Percentiles rank a stretch among this genome's conserved stretches.
Conservation (phyloP, 441 rosid species). For the Syzygium malaccense region DNA sequence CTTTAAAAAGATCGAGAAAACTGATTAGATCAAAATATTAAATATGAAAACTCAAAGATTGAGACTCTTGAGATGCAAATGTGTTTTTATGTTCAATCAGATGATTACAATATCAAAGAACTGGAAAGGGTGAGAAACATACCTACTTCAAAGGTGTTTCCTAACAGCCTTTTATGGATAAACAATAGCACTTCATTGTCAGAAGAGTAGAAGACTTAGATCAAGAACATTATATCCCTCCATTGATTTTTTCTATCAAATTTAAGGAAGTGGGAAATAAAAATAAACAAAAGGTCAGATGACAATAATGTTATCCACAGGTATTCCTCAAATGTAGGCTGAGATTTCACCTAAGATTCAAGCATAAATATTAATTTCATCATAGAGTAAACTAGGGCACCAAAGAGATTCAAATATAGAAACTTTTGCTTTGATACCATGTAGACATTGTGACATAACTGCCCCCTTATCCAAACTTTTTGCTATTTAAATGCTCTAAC, state of each 20-base stretch:
- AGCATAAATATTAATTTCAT: not conserved
- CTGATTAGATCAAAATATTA: not conserved
- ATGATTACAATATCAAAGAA: not conserved
- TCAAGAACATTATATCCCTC: not conserved
- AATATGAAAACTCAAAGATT: not conserved
- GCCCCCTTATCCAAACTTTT: not conserved
- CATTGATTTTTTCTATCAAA: not conserved
- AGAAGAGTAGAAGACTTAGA: not conserved
- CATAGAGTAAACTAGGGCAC: not conserved
- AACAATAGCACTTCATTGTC: not conserved
- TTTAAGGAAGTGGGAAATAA: not conserved
- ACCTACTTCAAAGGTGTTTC: not conserved
- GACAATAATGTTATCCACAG: not conserved
- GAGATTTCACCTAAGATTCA: not conserved
- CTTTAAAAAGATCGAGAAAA: conserved; percentile 32
- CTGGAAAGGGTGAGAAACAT: not conserved
- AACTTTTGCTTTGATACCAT: not conserved
- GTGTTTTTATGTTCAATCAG: not conserved
- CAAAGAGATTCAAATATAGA: not conserved
- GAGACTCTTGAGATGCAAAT: not conserved
- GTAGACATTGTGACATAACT: not conserved
- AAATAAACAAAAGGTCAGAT: not conserved
- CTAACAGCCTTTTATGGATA: not conserved
- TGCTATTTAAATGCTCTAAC: not conserved
- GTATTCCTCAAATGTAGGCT: not conserved